Evolutionary conservation across 106 monocot species (phyloP).

Genomic region (Hemerocallis citrina): DNA sequence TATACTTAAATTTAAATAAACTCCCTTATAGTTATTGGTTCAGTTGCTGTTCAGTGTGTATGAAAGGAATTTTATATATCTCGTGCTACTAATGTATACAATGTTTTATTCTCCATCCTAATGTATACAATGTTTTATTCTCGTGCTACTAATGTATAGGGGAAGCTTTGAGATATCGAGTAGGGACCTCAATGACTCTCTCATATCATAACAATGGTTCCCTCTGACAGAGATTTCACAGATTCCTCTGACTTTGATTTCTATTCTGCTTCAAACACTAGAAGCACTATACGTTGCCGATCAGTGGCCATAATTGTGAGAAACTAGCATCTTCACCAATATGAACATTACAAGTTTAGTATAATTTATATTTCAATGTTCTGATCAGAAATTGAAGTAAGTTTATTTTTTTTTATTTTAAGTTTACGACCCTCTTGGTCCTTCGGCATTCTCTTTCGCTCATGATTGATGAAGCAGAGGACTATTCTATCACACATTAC

Average conservation of each 20-base stretch:
- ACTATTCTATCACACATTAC: conserved; percentile 49
- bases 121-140: neutral
- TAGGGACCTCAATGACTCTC: conserved; percentile 35
- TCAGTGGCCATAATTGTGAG: conserved; percentile 69
- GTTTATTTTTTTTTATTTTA: conserved; percentile 6
- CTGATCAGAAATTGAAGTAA: neutral
- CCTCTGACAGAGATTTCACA: conserved; percentile 27
- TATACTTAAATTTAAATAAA: no score
- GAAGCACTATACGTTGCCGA: conserved; percentile 47
- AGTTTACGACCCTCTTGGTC: conserved; percentile 78
- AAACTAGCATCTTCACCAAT: neutral
- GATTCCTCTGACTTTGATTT: conserved; percentile 33
- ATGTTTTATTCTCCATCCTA: neutral
- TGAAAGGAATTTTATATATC: no score
- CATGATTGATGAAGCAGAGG: conserved; percentile 45
- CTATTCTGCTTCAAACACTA: conserved; percentile 27
- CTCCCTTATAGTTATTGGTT: no score
- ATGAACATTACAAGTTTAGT: neutral
- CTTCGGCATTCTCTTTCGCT: conserved; percentile 73
- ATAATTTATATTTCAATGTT: neutral
- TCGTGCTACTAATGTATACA: neutral
- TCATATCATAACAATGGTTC: conserved; percentile 58
- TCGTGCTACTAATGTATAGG: neutral
- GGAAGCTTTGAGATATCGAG: conserved; percentile 67
- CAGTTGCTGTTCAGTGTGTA: no score